Conservation (phyloP, 768 basidiomycete species). For the Sarcomyxa edulis region DNA sequence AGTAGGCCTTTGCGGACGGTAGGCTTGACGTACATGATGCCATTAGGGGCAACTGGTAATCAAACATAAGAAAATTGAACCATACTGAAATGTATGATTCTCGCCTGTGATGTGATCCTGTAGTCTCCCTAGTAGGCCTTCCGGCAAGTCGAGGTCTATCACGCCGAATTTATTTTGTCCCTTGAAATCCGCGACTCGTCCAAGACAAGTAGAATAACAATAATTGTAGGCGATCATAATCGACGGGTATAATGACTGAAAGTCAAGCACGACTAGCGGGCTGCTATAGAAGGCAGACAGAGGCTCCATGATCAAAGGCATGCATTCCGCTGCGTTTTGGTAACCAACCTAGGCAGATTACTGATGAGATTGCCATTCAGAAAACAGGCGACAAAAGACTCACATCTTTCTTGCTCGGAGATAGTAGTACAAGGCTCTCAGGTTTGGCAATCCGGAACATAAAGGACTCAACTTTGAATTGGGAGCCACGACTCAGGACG, state of each 20-base stretch:
- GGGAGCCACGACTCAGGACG: conserved; percentile 90
- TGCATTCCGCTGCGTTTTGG: conserved; percentile 95
- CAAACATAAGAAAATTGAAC: neutral
- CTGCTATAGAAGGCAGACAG: conserved; percentile 88
- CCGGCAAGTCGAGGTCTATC: conserved; percentile 59
- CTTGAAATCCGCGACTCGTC: conserved; percentile 81
- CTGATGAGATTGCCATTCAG: neutral
- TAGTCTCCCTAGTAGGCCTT: conserved; percentile 64
- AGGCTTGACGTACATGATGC: conserved; percentile 89
- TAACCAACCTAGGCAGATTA: conserved; percentile 72
- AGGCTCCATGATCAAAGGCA: conserved; percentile 95
- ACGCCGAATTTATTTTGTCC: conserved; percentile 88
- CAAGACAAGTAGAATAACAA: conserved; percentile 94
- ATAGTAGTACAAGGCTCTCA: conserved; percentile 85
- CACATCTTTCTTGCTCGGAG: conserved; percentile 85
- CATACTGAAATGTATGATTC: conserved; percentile 10
- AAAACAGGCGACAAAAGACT: conserved; percentile 17
- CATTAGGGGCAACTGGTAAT: conserved; percentile 85
- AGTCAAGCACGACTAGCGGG: conserved; percentile 91
- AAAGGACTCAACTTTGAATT: conserved; percentile 99
- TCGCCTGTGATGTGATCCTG: conserved; percentile 74
- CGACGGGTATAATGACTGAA: conserved; percentile 94
- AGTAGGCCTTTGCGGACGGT: conserved; percentile 81
- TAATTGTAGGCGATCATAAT: conserved; percentile 99
- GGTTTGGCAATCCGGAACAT: conserved; percentile 98